Base-by-base conservation (phyloP, 2,329 filamentous ascomycete species). In the Trichoderma koningiopsis region DNA sequence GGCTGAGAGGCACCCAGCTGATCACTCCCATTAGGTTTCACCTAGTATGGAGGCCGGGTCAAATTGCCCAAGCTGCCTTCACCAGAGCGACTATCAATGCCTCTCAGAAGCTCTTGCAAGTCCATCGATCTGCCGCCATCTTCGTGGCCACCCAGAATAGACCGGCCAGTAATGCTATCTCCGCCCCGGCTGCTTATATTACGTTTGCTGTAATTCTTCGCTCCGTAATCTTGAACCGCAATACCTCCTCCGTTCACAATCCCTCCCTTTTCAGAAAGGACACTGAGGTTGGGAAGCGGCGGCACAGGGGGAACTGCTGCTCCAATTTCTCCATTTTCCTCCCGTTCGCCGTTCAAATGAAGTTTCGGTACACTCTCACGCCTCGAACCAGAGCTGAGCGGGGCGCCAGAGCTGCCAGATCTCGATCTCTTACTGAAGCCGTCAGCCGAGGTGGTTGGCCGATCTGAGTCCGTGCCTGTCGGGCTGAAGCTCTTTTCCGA, bases 401-500 rank as follows among this genome's bases (percentile, higher is more conserved):
- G 83, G 0, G 82, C 82, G 40, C 78, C 78, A 22, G 79, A 77
- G 19, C 80, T 78, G 35, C 77, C 72, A 5, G 82, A 83, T 5
- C 75, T 68, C 37, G 81, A 75, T 68, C 79, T 73, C 71, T 76
- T 74, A 14, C 74, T 73, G 4, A 70, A 69, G 27, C 64, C 64
- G 47, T 78, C 78, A 37, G 75, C 76, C 19, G 75, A 75, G 29
- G 77, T 78, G 27, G 72, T 69, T 53, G 78, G 72, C 13, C 75
- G 74, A 4, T 78, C 78, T 40, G 67, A 52, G n/a, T 70, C 65
- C 6, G 59, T 60, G 56, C 43, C 40, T 16, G 74, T 77, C 68
- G 74, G 83, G 74, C 87, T 88, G 77, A 87, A 89, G 49, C 88
- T 91, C 24, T 88, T 80, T 75, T 92, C 90, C 7, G 89, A 91